phyloP scores from a whole-genome alignment of 352 stramenopile species.

The Phytopythium delawarense region DNA sequence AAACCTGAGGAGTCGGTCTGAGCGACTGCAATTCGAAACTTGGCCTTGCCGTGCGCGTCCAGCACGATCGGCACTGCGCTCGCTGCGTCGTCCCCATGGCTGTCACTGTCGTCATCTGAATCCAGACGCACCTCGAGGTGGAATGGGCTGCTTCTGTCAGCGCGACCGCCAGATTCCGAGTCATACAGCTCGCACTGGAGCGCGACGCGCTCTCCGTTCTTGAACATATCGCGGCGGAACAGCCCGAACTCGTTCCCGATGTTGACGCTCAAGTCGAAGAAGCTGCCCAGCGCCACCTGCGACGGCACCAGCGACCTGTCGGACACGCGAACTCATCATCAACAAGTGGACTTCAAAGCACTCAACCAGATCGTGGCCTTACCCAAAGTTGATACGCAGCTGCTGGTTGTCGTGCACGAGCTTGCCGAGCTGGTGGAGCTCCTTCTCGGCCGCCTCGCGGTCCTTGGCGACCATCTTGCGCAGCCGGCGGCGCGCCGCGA shows the following conservation, averaged over 20 bases:
- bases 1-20: neutral
- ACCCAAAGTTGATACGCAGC: slow-evolving; percentile 79
- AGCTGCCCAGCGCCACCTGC: slow-evolving; percentile 39
- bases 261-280: slow-evolving; percentile 64
- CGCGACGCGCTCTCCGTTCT: slow-evolving; percentile 34
- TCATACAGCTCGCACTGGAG: slow-evolving; percentile 47
- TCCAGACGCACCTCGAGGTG: slow-evolving; percentile 23
- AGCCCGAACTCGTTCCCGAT: slow-evolving; percentile 84
- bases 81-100: slow-evolving; percentile 12
- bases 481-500: slow-evolving; percentile 40
- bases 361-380: slow-evolving; percentile 6
- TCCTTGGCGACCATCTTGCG: slow-evolving; percentile 55
- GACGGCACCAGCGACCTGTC: slow-evolving; percentile 54
- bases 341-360: slow-evolving; percentile 3
- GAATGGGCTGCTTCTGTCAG: slow-evolving; percentile 11
- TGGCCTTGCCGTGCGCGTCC: slow-evolving; percentile 58
- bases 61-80: slow-evolving; percentile 22
- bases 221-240: slow-evolving; percentile 54
- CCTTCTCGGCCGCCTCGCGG: slow-evolving; percentile 37
- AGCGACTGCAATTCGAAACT: slow-evolving; percentile 40
- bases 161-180: slow-evolving; percentile 12
- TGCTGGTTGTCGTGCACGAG: slow-evolving; percentile 81
- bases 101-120: slow-evolving; percentile 10
- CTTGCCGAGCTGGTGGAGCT: slow-evolving; percentile 56
- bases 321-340: slow-evolving; percentile 10